These are phyloP conservation scores for Cyclotella atomus DNA, from an alignment of 108 stramenopile genomes.

Conservation along the genomic window DNA sequence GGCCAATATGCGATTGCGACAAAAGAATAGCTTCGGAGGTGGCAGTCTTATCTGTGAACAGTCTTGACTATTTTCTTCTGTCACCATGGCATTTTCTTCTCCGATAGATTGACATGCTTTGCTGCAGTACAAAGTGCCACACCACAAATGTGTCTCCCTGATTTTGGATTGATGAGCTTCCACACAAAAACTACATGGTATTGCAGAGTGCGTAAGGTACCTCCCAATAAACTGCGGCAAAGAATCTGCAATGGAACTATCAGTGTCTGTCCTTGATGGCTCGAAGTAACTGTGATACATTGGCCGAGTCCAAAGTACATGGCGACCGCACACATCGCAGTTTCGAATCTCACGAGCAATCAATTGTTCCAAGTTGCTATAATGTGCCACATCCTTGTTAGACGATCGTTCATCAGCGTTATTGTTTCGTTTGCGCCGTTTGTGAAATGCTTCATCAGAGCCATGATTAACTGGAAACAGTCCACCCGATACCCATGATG, in stretches of 20 bases:
- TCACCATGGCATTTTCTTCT: conserved; percentile 10
- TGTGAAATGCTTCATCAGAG: not conserved
- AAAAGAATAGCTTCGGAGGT: conserved; percentile 43
- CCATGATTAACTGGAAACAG: conserved; percentile 1
- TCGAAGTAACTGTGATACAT: conserved; percentile 5
- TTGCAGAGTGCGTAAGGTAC: conserved; percentile 20
- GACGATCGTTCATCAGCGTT: not conserved
- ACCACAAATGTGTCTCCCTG: conserved; percentile 15
- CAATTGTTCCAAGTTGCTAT: conserved; percentile 23
- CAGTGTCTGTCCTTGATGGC: conserved; percentile 1
- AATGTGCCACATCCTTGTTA: not conserved
- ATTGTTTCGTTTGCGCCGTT: conserved; percentile 4
- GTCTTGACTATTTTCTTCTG: too few species aligned
- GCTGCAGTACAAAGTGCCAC: conserved; percentile 44
- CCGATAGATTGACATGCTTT: conserved; percentile 26
- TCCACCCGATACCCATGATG: conserved; percentile 18
- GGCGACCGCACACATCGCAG: conserved; percentile 42
- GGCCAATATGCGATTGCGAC: conserved; percentile 35
- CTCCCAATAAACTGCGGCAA: conserved; percentile 34
- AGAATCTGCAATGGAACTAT: conserved; percentile 30
- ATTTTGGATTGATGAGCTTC: not conserved
- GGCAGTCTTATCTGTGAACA: too few species aligned
- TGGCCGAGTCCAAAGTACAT: conserved; percentile 19
- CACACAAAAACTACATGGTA: conserved; percentile 41
- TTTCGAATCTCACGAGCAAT: conserved; percentile 42